Base-by-base conservation (phyloP, 1,284 basidiomycete genomes). In the Veloporphyrellus conicus region DNA sequence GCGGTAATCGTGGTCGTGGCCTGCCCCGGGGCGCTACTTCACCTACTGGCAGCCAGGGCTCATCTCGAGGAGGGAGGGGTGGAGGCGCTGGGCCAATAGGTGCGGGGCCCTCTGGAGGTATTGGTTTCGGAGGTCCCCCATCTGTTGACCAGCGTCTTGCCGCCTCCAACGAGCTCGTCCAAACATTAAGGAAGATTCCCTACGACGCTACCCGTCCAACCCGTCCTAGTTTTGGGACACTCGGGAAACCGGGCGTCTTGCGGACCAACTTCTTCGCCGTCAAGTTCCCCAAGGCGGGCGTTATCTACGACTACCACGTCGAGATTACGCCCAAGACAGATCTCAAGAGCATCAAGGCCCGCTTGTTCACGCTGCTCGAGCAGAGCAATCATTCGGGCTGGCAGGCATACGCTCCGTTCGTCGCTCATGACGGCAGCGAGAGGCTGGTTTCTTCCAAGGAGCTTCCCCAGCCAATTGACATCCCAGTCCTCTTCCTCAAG, bases 181-280 rank as follows among this genome's bases (percentile, higher is more conserved):
- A 63, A 2, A 64, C 71, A 0, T 77, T 85, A 62, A 73, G 71
- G 32, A 57, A 59, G 0, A 56, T 75, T 7, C 32, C 60, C 35
- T 29, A 54, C 38, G 50, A 62, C 31, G 51, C 66, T 12, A 70
- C 73, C 8, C 77, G 77, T 11, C 85, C 84, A 6, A 67, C 79
- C 4, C 78, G 87, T 8, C 84, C 84, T 0, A 81, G 81, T 0
- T 88, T 73, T 53, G 86, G 86, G 8, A 83, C 75, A 0, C 57
- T 66, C 1, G 87, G 87, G 3, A 71, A 50, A 3, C 49, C 70
- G 0, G 74, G 81, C 41, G 73, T 66, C 0, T 63, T 88, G 7
- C 74, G 86, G 1, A 71, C 84, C 33, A 89, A 89, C 59, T 85
- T 87, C 62, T 87, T 86, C 60, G 54, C 82, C 0, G 60, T 86